A percentile compares a stretch with the other conserved stretches of the same genome.
Evolutionary conservation across 306 rosid species (phyloP).

Genomic region (Prunus mongolica): DNA sequence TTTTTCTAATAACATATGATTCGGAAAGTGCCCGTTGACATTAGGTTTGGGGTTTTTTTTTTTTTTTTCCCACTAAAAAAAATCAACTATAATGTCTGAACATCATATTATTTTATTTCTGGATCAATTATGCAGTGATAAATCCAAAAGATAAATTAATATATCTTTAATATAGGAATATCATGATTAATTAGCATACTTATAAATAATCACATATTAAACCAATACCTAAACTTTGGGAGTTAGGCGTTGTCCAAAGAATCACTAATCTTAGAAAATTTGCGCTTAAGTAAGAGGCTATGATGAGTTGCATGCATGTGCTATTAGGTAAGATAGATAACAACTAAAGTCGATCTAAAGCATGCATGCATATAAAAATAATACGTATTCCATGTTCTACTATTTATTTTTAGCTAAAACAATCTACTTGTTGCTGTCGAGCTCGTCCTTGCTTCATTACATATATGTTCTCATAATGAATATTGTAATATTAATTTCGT

Average conservation of each 20-base stretch:
- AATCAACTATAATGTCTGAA: neutral
- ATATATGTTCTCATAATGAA: neutral
- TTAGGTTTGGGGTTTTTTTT: neutral
- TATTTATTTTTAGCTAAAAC: neutral
- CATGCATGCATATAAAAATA: neutral
- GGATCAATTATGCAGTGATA: neutral
- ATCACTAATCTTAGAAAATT: neutral
- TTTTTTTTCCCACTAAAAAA: neutral
- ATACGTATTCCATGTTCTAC: neutral
- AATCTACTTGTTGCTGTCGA: neutral
- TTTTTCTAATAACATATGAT: neutral
- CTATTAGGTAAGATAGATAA: neutral
- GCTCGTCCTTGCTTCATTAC: neutral
- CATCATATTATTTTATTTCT: neutral
- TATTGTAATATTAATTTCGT: neutral
- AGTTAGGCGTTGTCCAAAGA: neutral
- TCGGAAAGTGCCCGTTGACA: neutral
- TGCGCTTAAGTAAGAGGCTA: neutral
- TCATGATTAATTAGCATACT: neutral
- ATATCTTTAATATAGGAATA: neutral
- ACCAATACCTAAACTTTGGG: neutral
- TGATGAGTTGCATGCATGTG: slow-evolving; percentile 4
- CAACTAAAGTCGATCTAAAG: neutral
- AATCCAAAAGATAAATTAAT: neutral
- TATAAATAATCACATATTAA: neutral